A percentile compares a stretch with the other conserved stretches of the same genome.
phyloP scores from a whole-genome alignment of 208 protist species.

The Crithidia expoeki region DNA sequence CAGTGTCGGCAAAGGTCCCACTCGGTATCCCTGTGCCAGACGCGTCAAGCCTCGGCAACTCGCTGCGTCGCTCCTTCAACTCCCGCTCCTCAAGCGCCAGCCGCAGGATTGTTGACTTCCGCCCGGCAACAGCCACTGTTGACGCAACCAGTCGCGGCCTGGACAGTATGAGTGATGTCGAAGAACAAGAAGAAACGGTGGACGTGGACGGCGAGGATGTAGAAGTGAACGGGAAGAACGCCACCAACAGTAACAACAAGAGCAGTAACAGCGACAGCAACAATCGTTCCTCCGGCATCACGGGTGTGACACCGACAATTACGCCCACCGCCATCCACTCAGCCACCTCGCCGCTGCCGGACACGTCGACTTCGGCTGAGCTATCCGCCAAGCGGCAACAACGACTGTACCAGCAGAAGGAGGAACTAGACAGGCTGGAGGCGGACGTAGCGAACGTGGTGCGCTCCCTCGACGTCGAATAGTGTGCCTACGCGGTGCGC shows the following conservation, averaged over 20 bases:
- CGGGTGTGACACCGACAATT: conserved; percentile 1
- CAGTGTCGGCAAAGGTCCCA: neutral
- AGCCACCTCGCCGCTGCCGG: conserved; percentile 14
- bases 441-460: conserved; percentile 22
- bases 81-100: conserved; percentile 27
- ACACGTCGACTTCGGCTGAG: conserved; percentile 12
- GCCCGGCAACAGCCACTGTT: neutral
- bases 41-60: conserved; percentile 18
- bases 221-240: neutral
- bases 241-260: too few species aligned
- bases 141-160: conserved; percentile 15
- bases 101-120: conserved; percentile 30
- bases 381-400: conserved; percentile 20
- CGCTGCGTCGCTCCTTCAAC: conserved; percentile 22
- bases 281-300: neutral
- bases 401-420: conserved; percentile 19
- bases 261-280: conserved; percentile 9
- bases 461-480: conserved; percentile 14
- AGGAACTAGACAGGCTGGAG: conserved; percentile 37
- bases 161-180: conserved; percentile 11
- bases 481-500: neutral
- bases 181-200: conserved; percentile 1
- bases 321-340: conserved; percentile 16
- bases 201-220: conserved; percentile 1
- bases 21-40: conserved; percentile 26